These are phyloP conservation scores for Bonia amplexicaulis DNA, from an alignment of 176 grass and related monocot species.

Conservation along the genomic window DNA sequence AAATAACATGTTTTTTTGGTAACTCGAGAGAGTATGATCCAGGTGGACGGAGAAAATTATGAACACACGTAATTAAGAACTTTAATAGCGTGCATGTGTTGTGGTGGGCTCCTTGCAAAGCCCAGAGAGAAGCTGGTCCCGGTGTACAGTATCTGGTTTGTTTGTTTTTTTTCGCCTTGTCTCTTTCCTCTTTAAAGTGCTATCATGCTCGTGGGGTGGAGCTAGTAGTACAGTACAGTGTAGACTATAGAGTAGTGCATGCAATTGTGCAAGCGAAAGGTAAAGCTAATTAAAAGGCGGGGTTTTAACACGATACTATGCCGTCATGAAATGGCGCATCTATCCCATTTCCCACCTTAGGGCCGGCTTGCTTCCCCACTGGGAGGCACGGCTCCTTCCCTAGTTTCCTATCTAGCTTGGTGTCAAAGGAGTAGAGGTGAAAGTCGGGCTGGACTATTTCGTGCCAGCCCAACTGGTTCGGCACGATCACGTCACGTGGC, in stretches of 20 bases:
- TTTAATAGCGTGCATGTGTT: not conserved
- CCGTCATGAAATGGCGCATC: not conserved
- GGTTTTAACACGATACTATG: not conserved
- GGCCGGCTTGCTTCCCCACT: slow-evolving; percentile 28
- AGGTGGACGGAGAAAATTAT: not conserved
- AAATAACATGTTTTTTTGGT: too few relatives aligned
- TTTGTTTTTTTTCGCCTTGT: not conserved
- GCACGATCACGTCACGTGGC: too few relatives aligned
- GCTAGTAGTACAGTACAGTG: too few relatives aligned
- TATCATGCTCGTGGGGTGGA: not conserved
- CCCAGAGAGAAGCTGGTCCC: not conserved
- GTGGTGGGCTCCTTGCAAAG: not conserved
- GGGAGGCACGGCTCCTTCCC: slow-evolving; percentile 14
- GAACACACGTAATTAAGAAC: not conserved
- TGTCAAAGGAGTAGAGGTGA: not conserved
- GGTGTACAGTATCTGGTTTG: slow-evolving; percentile 23
- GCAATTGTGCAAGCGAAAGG: too few relatives aligned
- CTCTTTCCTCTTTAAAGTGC: not conserved
- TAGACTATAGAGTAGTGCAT: too few relatives aligned
- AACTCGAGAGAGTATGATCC: too few relatives aligned
- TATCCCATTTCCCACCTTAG: not conserved
- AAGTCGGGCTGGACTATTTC: too few relatives aligned
- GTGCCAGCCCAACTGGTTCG: too few relatives aligned
- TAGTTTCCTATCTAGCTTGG: not conserved
- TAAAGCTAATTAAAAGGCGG: not conserved